Base-by-base conservation (phyloP, 2,329 filamentous ascomycete genomes). In the Dactylellina haptotyla region DNA sequence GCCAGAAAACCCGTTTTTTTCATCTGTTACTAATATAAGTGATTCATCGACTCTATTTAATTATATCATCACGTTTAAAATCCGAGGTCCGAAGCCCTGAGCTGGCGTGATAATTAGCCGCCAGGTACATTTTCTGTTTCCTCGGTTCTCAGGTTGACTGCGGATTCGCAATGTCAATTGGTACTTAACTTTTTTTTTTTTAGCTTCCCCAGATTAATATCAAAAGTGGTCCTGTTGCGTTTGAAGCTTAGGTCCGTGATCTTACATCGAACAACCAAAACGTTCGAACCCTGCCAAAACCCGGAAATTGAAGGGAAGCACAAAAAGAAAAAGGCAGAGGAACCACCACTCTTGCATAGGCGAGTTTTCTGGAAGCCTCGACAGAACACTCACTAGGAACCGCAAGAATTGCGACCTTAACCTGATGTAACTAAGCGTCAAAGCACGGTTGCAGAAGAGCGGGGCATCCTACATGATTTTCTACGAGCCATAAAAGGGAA, bases 331-430 rank as follows among this genome's bases (percentile, higher is more conserved):
- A 3, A 3, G 43, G 16, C 10, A 5, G 48, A 51, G 26, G 16
- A 54, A 30, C 18, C 18, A 64, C 32, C 63, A 58, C 62, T 66
- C 45, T 67, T 67, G 63, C 63, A 67, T 67, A 67, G 28, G 63
- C 63, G 63, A 67, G 63, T 39, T 67, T 67, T 67, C 63, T 67
- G 63, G 63, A 67, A 67, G 45, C 32, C 53, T 67, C 25, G 43
- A 67, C 20, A 58, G 53, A 59, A 67, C 37, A 34, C n/a, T n/a
- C n/a, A n/a, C n/a, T n/a, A n/a, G n/a, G 48, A 28, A 23, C 39
- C 34, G 43, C 48, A 9, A 54, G 28, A 63, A 16, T 18, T 66
- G 41, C 41, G 51, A 66, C 30, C 53, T 67, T 67, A 54, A 39
- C 56, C 43, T 57, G 37, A 57, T 53, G 63, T 67, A 67, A 67